phyloP scores from a whole-genome alignment of 225 moss, liverwort and hornwort species.

The Bryum argenteum region DNA sequence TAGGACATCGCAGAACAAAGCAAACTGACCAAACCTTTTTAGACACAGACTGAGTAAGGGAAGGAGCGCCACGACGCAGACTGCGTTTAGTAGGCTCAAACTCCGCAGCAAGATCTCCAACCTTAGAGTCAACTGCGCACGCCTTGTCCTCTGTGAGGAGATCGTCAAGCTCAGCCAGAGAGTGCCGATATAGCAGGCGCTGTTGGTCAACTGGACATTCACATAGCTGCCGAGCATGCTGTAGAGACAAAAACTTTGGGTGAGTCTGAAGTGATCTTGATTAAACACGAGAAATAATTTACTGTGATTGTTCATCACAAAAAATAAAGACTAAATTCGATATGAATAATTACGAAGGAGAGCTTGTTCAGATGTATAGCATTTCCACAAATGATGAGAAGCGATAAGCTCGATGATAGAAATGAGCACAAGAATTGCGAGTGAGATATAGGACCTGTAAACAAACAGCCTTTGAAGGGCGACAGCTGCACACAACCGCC shows the following conservation, averaged over 20 bases:
- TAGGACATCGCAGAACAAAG: constrained; percentile 37
- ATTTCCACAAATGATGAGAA: neutral
- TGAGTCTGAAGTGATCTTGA: neutral
- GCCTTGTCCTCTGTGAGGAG: constrained; percentile 59
- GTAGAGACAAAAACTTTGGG: constrained; percentile 30
- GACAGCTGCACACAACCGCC: constrained; percentile 93
- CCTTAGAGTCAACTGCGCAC: constrained; percentile 59
- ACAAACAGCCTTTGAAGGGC: constrained; percentile 93
- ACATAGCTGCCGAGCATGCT: constrained; percentile 96
- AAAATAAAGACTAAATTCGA: neutral
- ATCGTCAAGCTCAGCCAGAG: constrained; percentile 94
- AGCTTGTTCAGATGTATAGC: neutral
- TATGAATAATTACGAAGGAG: neutral
- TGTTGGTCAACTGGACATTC: constrained; percentile 84
- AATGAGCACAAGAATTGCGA: constrained; percentile 10
- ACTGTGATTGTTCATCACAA: neutral
- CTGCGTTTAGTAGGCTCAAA: constrained; percentile 72
- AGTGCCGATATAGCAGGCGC: constrained; percentile 78
- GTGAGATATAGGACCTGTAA: constrained; percentile 63
- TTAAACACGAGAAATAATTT: neutral
- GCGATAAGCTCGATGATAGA: neutral
- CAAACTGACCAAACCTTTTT: constrained; percentile 85
- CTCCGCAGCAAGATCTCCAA: constrained; percentile 77
- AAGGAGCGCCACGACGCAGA: constrained; percentile 79
- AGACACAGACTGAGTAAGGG: constrained; percentile 65